Conservation (phyloP, 2,329 filamentous ascomycete species). For the Gnomoniopsis smithogilvyi region DNA sequence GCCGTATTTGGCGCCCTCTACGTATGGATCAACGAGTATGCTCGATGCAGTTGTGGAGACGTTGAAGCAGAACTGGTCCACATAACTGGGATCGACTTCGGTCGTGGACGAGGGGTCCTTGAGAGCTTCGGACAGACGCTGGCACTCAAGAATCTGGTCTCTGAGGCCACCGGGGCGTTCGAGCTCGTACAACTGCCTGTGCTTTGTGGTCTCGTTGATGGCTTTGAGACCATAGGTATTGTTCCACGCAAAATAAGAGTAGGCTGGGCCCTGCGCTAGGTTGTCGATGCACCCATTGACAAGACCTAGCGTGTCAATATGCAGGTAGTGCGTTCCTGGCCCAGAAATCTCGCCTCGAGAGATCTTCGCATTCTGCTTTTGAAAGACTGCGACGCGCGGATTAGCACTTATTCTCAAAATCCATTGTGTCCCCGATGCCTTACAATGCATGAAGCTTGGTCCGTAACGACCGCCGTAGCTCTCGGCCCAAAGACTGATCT, state of each 20-base stretch:
- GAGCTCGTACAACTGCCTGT: conserved; percentile 40
- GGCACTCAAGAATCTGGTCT: conserved; percentile 47
- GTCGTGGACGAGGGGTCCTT: conserved; percentile 38
- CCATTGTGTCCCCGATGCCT: conserved; percentile 27
- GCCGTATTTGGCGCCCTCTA: conserved; percentile 29
- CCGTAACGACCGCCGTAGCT: conserved; percentile 35
- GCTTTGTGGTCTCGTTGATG: conserved; percentile 45
- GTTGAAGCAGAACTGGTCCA: conserved; percentile 14
- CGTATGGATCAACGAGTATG: neutral
- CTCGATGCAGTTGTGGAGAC: neutral
- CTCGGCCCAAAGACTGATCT: conserved; percentile 26
- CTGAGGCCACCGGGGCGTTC: conserved; percentile 44
- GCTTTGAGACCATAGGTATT: conserved; percentile 52
- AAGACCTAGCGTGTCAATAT: conserved; percentile 18
- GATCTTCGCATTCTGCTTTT: conserved; percentile 17
- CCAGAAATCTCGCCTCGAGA: conserved; percentile 10
- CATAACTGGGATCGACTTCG: conserved; percentile 1
- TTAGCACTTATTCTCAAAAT: neutral
- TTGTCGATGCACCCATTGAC: conserved; percentile 15
- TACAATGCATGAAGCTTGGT: conserved; percentile 33
- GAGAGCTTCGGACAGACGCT: conserved; percentile 29
- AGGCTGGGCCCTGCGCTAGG: conserved; percentile 1
- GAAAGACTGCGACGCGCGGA: conserved; percentile 23
- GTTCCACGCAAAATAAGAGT: conserved; percentile 16
- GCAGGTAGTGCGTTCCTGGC: conserved; percentile 16